Percentiles rank a stretch among this genome's conserved stretches.
Evolutionary conservation across 352 stramenopile genomes (phyloP).

Genomic region (Phytophthora melonis): DNA sequence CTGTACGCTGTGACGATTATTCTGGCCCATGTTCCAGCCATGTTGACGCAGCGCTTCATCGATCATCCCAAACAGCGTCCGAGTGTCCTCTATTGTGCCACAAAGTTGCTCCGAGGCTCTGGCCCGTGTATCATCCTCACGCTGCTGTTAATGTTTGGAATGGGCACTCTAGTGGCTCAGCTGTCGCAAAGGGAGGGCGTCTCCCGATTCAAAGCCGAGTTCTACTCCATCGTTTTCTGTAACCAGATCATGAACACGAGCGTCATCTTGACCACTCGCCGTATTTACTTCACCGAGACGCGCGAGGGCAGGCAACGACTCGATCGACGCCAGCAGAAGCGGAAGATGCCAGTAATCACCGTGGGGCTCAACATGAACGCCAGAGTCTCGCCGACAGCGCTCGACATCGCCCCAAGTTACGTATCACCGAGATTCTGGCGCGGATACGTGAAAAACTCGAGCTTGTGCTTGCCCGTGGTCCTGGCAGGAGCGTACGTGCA

Average conservation of each 20-base stretch:
- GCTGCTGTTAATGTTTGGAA: slow-evolving; percentile 22
- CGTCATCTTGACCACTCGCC: slow-evolving; percentile 22
- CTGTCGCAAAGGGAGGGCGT: slow-evolving; percentile 1
- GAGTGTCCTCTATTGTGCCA: slow-evolving; percentile 22
- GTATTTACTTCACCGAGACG: slow-evolving; percentile 39
- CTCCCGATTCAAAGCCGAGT: slow-evolving; percentile 39
- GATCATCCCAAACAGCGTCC: slow-evolving; percentile 15
- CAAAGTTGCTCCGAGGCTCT: slow-evolving; percentile 13
- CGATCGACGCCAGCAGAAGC: slow-evolving; percentile 20
- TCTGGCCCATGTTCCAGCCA: slow-evolving; percentile 29
- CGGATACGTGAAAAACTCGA: slow-evolving; percentile 18
- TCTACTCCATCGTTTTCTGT: slow-evolving; percentile 36
- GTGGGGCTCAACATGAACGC: slow-evolving; percentile 15
- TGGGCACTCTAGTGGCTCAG: slow-evolving; percentile 17
- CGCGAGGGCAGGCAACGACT: slow-evolving; percentile 24
- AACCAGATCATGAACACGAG: slow-evolving; percentile 35
- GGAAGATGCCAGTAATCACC: slow-evolving; percentile 21
- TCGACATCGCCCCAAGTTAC: slow-evolving; percentile 21
- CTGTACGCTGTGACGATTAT: slow-evolving; percentile 42
- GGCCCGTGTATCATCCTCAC: slow-evolving; percentile 1
- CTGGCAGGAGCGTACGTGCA: slow-evolving; percentile 36
- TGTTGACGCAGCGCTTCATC: slow-evolving; percentile 37
- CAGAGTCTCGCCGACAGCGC: slow-evolving; percentile 15
- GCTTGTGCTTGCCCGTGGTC: slow-evolving; percentile 26
- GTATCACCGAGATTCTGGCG: slow-evolving; percentile 30